Evolutionary conservation across 83 land plant species (phyloP).

Genomic region (Picea mariana): DNA sequence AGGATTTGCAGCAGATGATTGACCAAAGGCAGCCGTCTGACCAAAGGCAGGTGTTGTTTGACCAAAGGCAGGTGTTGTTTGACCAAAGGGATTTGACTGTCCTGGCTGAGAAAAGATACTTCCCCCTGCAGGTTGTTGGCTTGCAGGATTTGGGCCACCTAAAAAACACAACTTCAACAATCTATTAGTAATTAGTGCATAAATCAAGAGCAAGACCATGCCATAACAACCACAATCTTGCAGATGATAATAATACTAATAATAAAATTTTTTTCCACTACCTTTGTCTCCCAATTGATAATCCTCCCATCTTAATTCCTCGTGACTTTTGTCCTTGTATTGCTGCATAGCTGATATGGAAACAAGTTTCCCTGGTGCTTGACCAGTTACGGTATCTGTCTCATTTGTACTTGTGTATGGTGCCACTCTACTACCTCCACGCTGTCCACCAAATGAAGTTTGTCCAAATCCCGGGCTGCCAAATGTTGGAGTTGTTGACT

Average conservation of each 20-base stretch:
- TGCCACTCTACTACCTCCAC: constrained; percentile 64
- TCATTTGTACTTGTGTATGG: constrained; percentile 62
- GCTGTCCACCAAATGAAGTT: constrained; percentile 55
- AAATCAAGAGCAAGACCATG: not conserved
- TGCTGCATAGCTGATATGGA: constrained; percentile 86
- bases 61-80: constrained; percentile 36
- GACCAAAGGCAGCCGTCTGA: constrained; percentile 41
- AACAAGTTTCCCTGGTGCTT: constrained; percentile 60
- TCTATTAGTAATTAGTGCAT: not conserved
- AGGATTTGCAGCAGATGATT: constrained; percentile 47
- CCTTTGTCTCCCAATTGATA: constrained; percentile 85
- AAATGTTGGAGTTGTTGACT: constrained; percentile 61
- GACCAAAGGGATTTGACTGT: constrained; percentile 44
- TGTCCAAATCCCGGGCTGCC: constrained; percentile 65
- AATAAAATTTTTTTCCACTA: not conserved
- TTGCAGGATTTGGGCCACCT: constrained; percentile 70
- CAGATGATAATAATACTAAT: not conserved
- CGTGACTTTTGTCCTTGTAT: constrained; percentile 86
- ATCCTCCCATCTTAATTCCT: constrained; percentile 85
- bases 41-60: constrained; percentile 33
- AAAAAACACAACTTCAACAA: constrained; percentile 11
- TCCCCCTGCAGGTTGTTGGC: constrained; percentile 34
- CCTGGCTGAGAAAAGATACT: constrained; percentile 23
- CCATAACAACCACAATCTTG: not conserved
- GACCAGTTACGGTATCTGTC: constrained; percentile 39